Conservation (phyloP, 441 rosid genomes). For the Hypseocharis bilobata region DNA sequence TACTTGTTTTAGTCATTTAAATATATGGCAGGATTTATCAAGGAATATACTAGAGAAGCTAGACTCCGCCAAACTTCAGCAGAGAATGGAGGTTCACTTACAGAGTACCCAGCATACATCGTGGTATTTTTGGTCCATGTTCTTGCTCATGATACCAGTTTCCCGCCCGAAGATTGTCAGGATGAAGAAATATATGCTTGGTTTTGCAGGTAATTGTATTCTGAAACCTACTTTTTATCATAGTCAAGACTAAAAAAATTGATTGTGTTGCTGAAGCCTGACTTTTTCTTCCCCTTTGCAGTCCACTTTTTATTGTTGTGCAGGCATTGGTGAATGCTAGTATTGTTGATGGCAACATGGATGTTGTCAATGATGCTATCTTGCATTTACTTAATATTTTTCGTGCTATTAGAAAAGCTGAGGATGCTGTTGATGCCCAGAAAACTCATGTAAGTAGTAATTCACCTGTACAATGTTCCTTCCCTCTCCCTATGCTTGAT, state of each 20-base stretch:
- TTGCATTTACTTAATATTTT: constrained; percentile 46
- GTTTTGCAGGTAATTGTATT: constrained; percentile 51
- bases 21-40: constrained; percentile 65
- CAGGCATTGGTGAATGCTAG: constrained; percentile 40
- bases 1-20: constrained; percentile 42
- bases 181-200: constrained; percentile 58
- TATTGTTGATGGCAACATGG: constrained; percentile 34
- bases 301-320: constrained; percentile 61
- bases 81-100: constrained; percentile 37
- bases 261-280: constrained; percentile 13
- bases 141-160: constrained; percentile 65
- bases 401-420: constrained; percentile 76
- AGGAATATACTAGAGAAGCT: constrained; percentile 45
- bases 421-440: constrained; percentile 65
- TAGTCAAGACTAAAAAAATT: constrained; percentile 2
- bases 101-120: constrained; percentile 61
- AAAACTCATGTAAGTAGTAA: constrained; percentile 56
- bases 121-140: constrained; percentile 74
- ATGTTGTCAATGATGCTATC: constrained; percentile 36
- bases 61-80: constrained; percentile 35
- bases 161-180: constrained; percentile 59
- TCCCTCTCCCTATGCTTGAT: neutral
- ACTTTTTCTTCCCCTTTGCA: constrained; percentile 36
- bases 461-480: neutral
- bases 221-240: constrained; percentile 5